phyloP scores from a whole-genome alignment of 2,329 filamentous ascomycete species.

The Aspergillus latus region DNA sequence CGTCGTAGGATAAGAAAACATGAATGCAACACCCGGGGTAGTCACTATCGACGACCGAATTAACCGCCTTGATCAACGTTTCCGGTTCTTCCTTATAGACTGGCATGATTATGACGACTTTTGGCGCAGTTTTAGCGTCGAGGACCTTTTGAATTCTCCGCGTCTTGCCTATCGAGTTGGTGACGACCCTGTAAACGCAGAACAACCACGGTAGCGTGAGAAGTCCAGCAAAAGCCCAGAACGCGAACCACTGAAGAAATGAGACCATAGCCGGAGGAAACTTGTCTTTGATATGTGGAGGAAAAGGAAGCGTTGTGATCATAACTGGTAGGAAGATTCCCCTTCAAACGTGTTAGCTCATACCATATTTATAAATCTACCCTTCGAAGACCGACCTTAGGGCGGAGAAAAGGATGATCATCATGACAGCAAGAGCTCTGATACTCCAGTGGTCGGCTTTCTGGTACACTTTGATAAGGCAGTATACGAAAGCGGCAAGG shows the following conservation, averaged over 20 bases:
- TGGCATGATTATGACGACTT: constrained; percentile 95
- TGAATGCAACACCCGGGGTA: constrained; percentile 92
- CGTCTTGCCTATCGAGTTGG: constrained; percentile 76
- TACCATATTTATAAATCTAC: neutral
- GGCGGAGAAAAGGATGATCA: constrained; percentile 70
- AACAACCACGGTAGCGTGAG: constrained; percentile 89
- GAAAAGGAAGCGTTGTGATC: constrained; percentile 86
- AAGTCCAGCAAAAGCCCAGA: constrained; percentile 85
- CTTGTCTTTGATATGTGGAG: constrained; percentile 66
- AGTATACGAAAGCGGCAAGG: constrained; percentile 92
- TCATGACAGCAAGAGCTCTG: constrained; percentile 70
- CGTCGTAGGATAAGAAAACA: constrained; percentile 93
- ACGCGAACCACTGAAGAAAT: constrained; percentile 89
- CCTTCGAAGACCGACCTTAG: constrained; percentile 61
- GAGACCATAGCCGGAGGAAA: constrained; percentile 70
- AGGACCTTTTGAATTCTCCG: constrained; percentile 81
- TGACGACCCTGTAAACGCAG: constrained; percentile 88
- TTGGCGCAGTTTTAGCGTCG: constrained; percentile 82
- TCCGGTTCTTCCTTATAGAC: constrained; percentile 91
- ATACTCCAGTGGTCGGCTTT: constrained; percentile 91
- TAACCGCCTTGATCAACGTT: constrained; percentile 77
- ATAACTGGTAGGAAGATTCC: constrained; percentile 88
- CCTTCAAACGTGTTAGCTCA: constrained; percentile 46
- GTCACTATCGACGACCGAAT: constrained; percentile 90
- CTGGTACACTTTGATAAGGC: constrained; percentile 78